Evolutionary conservation across 208 protist genomes (phyloP).

Genomic region (Jaenimonas drosophilae): DNA sequence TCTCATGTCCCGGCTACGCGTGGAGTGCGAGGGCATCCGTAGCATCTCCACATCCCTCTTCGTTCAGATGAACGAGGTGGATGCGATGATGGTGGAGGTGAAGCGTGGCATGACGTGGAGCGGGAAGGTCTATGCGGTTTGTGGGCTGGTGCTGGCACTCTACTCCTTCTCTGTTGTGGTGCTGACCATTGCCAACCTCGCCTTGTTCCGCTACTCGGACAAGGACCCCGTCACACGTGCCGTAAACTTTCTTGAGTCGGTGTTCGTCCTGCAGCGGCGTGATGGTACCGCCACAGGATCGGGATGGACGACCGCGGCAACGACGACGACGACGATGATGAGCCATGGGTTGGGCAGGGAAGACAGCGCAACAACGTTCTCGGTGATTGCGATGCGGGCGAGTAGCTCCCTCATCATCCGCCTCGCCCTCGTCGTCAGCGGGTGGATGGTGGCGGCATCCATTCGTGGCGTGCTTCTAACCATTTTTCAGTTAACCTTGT

Average conservation of each 20-base stretch:
- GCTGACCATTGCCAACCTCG: slow-evolving; percentile 36
- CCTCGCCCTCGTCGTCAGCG: slow-evolving; percentile 22
- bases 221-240: slow-evolving; percentile 44
- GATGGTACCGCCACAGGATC: background rate
- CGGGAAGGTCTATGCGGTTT: slow-evolving; percentile 28
- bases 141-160: slow-evolving; percentile 34
- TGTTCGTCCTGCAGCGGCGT: slow-evolving; percentile 14
- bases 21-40: slow-evolving; percentile 34
- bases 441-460: slow-evolving; percentile 48
- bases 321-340: background rate
- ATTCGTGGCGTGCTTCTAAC: slow-evolving; percentile 72
- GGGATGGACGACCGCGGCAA: background rate
- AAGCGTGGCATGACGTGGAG: slow-evolving; percentile 30
- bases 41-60: slow-evolving; percentile 53
- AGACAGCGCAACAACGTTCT: background rate
- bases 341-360: background rate
- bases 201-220: slow-evolving; percentile 13
- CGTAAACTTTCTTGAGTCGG: slow-evolving; percentile 28
- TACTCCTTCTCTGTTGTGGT: slow-evolving; percentile 38
- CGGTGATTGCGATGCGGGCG: slow-evolving; percentile 2
- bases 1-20: slow-evolving; percentile 17
- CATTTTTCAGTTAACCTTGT: slow-evolving; percentile 63
- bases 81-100: slow-evolving; percentile 33
- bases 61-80: slow-evolving; percentile 53
- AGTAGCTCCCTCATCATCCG: background rate